A percentile compares a stretch with the other conserved stretches of the same genome.
phyloP scores from a whole-genome alignment of 441 rosid genomes.

The Arabidopsis lyrata region DNA sequence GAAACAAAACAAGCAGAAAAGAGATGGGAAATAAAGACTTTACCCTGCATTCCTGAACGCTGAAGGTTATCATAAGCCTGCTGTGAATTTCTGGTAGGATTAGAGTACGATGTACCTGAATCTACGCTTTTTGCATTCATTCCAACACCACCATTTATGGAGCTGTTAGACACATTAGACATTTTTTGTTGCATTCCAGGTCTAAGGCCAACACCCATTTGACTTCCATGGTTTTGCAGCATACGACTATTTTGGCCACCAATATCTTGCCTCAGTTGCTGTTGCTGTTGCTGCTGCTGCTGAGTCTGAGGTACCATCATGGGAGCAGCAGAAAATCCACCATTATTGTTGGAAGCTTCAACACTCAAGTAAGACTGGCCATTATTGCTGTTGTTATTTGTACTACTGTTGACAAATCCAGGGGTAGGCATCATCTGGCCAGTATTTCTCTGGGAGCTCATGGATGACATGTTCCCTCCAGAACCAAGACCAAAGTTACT shows the following conservation, averaged over 20 bases:
- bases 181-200: constrained; percentile 88
- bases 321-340: constrained; percentile 77
- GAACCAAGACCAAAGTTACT: constrained; percentile 77
- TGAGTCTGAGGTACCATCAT: constrained; percentile 63
- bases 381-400: constrained; percentile 48
- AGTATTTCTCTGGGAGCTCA: constrained; percentile 69
- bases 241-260: constrained; percentile 84
- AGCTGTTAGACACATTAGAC: constrained; percentile 74
- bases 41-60: constrained; percentile 75
- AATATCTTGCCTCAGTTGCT: constrained; percentile 75
- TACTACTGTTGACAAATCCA: constrained; percentile 66
- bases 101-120: constrained; percentile 52
- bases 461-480: constrained; percentile 78
- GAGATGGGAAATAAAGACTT: constrained; percentile 27
- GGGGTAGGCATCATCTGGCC: constrained; percentile 99
- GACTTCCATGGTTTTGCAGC: constrained; percentile 83
- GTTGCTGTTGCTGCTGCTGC: constrained; percentile 50
- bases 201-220: constrained; percentile 77
- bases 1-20: not conserved
- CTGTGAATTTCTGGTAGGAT: constrained; percentile 69
- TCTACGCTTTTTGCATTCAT: constrained; percentile 68
- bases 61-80: constrained; percentile 82
- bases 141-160: constrained; percentile 73
- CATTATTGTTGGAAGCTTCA: constrained; percentile 70
- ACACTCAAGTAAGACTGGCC: constrained; percentile 67